Conservation (phyloP, 2,329 filamentous ascomycete genomes). For the Cordyceps javanica region DNA sequence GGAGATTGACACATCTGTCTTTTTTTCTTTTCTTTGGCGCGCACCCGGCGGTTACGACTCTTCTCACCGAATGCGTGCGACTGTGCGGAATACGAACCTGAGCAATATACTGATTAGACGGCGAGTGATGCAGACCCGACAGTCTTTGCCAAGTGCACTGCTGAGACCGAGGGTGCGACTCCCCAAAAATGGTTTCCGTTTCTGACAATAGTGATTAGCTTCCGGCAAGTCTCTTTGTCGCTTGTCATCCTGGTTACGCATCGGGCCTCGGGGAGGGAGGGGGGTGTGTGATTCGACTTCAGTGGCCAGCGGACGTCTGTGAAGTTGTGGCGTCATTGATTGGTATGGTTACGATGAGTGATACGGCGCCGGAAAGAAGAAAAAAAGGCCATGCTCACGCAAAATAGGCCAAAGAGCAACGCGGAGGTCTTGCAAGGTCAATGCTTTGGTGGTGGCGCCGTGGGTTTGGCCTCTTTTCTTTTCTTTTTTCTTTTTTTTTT, state of each 20-base stretch:
- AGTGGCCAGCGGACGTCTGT: not conserved
- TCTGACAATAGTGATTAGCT: too few relatives aligned
- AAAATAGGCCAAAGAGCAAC: conserved; percentile 1
- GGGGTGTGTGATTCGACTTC: not conserved
- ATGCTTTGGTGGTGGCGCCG: not conserved
- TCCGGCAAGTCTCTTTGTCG: too few relatives aligned
- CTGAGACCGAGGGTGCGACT: too few relatives aligned
- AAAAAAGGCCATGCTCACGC: not conserved
- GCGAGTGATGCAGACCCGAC: too few relatives aligned
- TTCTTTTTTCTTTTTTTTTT: conserved; percentile 1
- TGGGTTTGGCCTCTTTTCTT: not conserved
- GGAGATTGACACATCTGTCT: too few relatives aligned
- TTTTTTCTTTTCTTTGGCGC: too few relatives aligned
- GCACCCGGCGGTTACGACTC: too few relatives aligned
- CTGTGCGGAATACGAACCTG: too few relatives aligned
- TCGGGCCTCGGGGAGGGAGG: not conserved
- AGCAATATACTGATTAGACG: too few relatives aligned
- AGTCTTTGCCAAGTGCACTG: too few relatives aligned
- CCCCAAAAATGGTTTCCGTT: not conserved
- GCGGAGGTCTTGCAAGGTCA: not conserved
- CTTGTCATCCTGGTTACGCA: not conserved
- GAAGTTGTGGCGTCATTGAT: not conserved
- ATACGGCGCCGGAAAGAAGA: not conserved
- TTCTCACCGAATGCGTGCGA: too few relatives aligned
- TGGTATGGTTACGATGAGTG: too few relatives aligned